These are phyloP conservation scores for Pseudocercospora fijiensis DNA, from an alignment of 2,329 filamentous ascomycete genomes.

Conservation along the genomic window DNA sequence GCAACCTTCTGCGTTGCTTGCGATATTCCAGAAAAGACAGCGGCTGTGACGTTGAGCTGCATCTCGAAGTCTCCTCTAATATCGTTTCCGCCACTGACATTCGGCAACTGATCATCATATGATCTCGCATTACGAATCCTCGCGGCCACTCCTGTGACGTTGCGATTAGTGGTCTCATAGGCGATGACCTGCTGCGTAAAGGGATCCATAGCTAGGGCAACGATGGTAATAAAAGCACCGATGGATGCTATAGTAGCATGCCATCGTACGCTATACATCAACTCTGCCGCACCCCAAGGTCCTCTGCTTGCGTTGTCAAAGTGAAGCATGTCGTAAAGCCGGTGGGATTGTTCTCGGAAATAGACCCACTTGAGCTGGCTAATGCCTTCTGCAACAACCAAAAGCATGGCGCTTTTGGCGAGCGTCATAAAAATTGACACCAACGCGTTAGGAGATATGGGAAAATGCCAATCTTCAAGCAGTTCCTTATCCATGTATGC, in stretches of 20 bases:
- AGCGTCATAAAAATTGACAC: not conserved
- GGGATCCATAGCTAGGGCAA: not conserved
- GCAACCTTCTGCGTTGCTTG: not conserved
- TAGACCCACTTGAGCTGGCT: slow-evolving; percentile 2
- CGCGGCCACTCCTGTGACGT: not conserved
- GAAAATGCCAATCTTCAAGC: not conserved
- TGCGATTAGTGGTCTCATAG: not conserved
- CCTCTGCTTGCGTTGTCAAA: slow-evolving; percentile 4
- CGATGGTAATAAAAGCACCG: not conserved
- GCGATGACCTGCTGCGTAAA: slow-evolving; percentile 5
- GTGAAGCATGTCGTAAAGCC: not conserved
- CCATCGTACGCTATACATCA: not conserved
- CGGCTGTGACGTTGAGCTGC: not conserved
- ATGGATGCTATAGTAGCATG: not conserved
- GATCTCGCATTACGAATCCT: not conserved
- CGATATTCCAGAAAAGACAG: not conserved
- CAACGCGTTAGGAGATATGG: slow-evolving; percentile 1
- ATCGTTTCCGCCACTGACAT: not conserved
- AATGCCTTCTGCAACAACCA: not conserved
- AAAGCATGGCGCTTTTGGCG: slow-evolving; percentile 1
- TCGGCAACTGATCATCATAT: not conserved
- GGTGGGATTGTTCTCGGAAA: not conserved
- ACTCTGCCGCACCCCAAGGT: not conserved
- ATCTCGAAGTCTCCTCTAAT: not conserved
- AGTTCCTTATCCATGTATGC: not conserved